phyloP scores from a whole-genome alignment of 2,329 filamentous ascomycete species.

The Mycosphaerelloides madeirae region DNA sequence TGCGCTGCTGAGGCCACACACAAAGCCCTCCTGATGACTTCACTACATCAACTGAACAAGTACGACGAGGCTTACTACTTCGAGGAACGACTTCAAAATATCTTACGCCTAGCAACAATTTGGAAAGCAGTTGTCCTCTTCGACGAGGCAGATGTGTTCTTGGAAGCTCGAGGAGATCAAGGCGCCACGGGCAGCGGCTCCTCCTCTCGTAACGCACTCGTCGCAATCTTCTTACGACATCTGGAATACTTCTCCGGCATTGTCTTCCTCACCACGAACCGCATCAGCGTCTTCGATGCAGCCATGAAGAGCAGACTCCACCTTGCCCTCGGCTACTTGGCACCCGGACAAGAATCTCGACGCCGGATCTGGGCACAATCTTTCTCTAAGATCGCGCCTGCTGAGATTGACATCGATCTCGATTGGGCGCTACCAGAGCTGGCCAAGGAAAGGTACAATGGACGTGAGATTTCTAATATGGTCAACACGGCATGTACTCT shows the following conservation, averaged over 20 bases:
- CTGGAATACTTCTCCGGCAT: conserved; percentile 60
- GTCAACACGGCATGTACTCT: conserved; percentile 60
- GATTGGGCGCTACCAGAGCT: conserved; percentile 35
- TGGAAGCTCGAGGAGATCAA: conserved; percentile 1
- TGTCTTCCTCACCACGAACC: conserved; percentile 79
- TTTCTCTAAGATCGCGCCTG: conserved; percentile 20
- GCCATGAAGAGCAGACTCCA: conserved; percentile 83
- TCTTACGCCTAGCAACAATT: not conserved
- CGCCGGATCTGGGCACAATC: conserved; percentile 62
- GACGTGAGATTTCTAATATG: conserved; percentile 78
- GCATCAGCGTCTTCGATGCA: conserved; percentile 78
- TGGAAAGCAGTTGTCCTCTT: conserved; percentile 1
- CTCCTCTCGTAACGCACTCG: not conserved
- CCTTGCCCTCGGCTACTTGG: conserved; percentile 72
- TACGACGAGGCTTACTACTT: not conserved
- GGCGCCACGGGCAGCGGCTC: conserved; percentile 1
- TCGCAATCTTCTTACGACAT: conserved; percentile 10
- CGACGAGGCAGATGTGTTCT: conserved; percentile 1
- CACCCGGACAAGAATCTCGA: conserved; percentile 62
- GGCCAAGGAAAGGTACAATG: conserved; percentile 63
- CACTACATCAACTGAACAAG: not conserved
- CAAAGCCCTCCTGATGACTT: not conserved
- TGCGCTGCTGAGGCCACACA: conserved; percentile 41
- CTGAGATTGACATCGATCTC: not conserved
- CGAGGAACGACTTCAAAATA: not conserved